phyloP scores from a whole-genome alignment of 2,329 filamentous ascomycete species.

The Xylaria sp. region DNA sequence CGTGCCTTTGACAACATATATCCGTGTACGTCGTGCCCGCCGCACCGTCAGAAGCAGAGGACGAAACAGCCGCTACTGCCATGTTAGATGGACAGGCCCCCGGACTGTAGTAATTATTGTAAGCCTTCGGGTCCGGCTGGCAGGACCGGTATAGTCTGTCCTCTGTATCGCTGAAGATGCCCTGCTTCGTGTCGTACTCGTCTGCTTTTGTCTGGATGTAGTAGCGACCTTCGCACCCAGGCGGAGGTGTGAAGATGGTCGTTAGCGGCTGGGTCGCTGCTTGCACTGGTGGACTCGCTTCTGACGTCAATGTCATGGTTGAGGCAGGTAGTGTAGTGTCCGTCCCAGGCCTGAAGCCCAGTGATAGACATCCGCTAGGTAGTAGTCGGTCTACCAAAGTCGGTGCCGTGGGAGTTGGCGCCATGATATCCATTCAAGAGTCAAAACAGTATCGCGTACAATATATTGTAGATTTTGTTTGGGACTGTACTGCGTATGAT shows the following conservation, averaged over 20 bases:
- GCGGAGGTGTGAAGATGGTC: slow-evolving; percentile 25
- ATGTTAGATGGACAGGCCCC: slow-evolving; percentile 21
- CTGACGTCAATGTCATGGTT: neutral
- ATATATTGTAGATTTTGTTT: no score
- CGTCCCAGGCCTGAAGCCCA: neutral
- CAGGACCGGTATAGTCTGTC: slow-evolving; percentile 22
- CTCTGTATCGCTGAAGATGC: slow-evolving; percentile 10
- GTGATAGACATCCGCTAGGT: no score
- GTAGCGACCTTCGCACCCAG: slow-evolving; percentile 3
- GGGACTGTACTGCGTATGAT: neutral
- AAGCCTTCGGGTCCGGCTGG: slow-evolving; percentile 12
- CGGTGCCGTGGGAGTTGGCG: no score
- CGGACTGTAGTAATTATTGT: slow-evolving; percentile 18
- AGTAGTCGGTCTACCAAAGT: neutral
- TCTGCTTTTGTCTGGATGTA: neutral
- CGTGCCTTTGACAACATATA: slow-evolving; percentile 30
- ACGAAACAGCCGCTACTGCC: slow-evolving; percentile 12
- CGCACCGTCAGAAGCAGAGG: neutral
- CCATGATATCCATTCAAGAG: no score
- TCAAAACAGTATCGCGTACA: no score
- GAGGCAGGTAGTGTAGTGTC: neutral
- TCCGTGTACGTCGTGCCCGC: slow-evolving; percentile 7
- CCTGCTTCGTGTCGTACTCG: neutral
- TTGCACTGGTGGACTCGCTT: neutral
- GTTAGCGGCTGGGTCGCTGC: slow-evolving; percentile 6